Evolutionary conservation across 1,139 yeast genomes (phyloP).

Genomic region (Arxiozyma slooffiae): DNA sequence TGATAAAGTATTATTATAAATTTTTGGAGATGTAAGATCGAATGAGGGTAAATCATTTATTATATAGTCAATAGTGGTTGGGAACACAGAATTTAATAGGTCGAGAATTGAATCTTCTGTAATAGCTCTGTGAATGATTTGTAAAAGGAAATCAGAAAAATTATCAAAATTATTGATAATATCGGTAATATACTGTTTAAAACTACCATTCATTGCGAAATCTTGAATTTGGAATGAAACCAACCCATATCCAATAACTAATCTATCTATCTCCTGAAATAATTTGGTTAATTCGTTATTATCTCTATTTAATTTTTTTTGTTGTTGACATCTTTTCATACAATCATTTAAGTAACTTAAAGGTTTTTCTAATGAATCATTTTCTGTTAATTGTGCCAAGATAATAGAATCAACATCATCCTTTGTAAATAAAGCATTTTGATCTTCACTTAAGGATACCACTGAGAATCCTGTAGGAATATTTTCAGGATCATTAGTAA

Average conservation of each 20-base stretch:
- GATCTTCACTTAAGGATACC: conserved; percentile 13
- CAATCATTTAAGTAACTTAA: conserved; percentile 25
- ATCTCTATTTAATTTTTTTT: conserved; percentile 20
- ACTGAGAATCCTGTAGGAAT: conserved; percentile 14
- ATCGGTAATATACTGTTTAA: conserved; percentile 24
- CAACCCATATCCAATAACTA: conserved; percentile 57
- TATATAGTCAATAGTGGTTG: conserved; percentile 32
- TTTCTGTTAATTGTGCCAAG: conserved; percentile 29
- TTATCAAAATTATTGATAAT: conserved; percentile 33
- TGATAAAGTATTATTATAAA: conserved; percentile 43
- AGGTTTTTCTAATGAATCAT: conserved; percentile 17
- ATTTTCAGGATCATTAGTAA: conserved; percentile 17
- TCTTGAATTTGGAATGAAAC: conserved; percentile 52
- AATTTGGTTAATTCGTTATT: conserved; percentile 27
- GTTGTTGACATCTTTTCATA: conserved; percentile 23
- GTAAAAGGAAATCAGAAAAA: conserved; percentile 47
- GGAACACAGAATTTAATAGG: conserved; percentile 48
- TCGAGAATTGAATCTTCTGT: conserved; percentile 61
- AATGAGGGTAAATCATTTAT: conserved; percentile 20
- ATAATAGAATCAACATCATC: conserved; percentile 25
- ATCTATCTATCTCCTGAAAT: conserved; percentile 42
- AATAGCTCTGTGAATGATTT: conserved; percentile 47
- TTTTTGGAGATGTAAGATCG: conserved; percentile 39
- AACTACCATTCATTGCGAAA: conserved; percentile 24
- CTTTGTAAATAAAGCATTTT: conserved; percentile 4